Percentiles rank a stretch among this genome's conserved stretches.
Evolutionary conservation across 1,284 basidiomycete species (phyloP).

Genomic region (Trichosporon sp.): DNA sequence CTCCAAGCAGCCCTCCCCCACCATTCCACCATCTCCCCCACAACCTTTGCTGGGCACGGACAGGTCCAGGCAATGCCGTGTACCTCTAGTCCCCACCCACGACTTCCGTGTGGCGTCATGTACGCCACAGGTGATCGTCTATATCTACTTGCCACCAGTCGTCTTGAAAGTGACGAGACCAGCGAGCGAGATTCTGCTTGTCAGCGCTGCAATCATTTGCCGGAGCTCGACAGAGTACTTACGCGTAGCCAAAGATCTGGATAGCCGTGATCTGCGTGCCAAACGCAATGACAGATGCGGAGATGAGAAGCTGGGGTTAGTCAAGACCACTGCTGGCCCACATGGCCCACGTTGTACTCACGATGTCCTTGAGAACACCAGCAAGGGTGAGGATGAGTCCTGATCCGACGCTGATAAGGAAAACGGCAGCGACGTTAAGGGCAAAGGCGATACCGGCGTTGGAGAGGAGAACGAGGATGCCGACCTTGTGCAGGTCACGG

Average conservation of each 20-base stretch:
- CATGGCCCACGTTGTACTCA: slow-evolving; percentile 21
- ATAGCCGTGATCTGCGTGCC: slow-evolving; percentile 69
- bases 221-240: slow-evolving; percentile 17
- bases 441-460: slow-evolving; percentile 82
- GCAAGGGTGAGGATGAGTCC: slow-evolving; percentile 88
- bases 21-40: neutral
- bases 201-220: neutral
- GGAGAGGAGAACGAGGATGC: slow-evolving; percentile 68
- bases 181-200: slow-evolving; percentile 43
- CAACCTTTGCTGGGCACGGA: neutral
- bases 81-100: neutral
- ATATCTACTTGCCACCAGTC: slow-evolving; percentile 42
- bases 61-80: neutral
- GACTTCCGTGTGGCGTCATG: neutral
- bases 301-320: slow-evolving; percentile 62
- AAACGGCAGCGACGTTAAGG: slow-evolving; percentile 89
- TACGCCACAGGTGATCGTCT: neutral
- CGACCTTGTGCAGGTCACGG: slow-evolving; percentile 64
- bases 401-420: slow-evolving; percentile 81
- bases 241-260: slow-evolving; percentile 71
- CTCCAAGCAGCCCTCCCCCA: neutral
- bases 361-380: slow-evolving; percentile 80
- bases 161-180: slow-evolving; percentile 47
- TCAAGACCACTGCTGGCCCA: neutral
- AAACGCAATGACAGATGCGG: slow-evolving; percentile 79